A percentile compares a stretch with the other conserved stretches of the same genome.
These are phyloP conservation scores for Peniophora sp. DNA, from an alignment of 1,284 basidiomycete species.

Conservation along the genomic window DNA sequence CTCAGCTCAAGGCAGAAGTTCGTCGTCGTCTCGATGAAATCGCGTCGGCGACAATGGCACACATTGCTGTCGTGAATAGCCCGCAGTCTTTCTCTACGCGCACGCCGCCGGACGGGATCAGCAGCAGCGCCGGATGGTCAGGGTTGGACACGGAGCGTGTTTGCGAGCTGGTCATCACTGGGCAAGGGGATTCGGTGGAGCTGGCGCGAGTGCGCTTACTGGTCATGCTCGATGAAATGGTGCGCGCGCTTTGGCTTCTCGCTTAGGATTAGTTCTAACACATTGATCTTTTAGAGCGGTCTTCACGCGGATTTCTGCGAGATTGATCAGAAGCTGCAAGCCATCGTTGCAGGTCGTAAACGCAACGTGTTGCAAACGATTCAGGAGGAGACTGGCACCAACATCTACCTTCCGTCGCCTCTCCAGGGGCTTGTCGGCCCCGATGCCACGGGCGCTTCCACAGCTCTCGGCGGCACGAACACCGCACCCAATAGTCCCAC, in stretches of 20 bases:
- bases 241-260: conserved; percentile 30
- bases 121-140: conserved; percentile 67
- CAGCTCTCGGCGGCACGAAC: conserved; percentile 23
- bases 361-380: conserved; percentile 85
- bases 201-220: conserved; percentile 85
- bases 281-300: conserved; percentile 51
- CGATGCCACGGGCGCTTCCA: conserved; percentile 28
- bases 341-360: conserved; percentile 88
- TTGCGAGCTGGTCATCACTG: conserved; percentile 88
- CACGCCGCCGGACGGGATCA: conserved; percentile 70
- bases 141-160: conserved; percentile 91
- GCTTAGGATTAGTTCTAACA: conserved; percentile 3
- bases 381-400: conserved; percentile 96
- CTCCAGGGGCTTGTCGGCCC: conserved; percentile 80
- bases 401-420: conserved; percentile 91
- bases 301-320: conserved; percentile 88
- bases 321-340: conserved; percentile 93
- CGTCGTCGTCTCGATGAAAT: conserved; percentile 87
- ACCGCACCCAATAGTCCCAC: conserved; percentile 23
- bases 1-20: conserved; percentile 84
- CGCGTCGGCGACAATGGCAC: conserved; percentile 79
- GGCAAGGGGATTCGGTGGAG: conserved; percentile 84
- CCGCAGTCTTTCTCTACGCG: conserved; percentile 63
- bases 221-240: conserved; percentile 92
- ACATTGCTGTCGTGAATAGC: conserved; percentile 85